A percentile compares a stretch with the other conserved stretches of the same genome.
Evolutionary conservation across 2,329 filamentous ascomycete genomes (phyloP).

Genomic region (Mycosphaerella sp.): DNA sequence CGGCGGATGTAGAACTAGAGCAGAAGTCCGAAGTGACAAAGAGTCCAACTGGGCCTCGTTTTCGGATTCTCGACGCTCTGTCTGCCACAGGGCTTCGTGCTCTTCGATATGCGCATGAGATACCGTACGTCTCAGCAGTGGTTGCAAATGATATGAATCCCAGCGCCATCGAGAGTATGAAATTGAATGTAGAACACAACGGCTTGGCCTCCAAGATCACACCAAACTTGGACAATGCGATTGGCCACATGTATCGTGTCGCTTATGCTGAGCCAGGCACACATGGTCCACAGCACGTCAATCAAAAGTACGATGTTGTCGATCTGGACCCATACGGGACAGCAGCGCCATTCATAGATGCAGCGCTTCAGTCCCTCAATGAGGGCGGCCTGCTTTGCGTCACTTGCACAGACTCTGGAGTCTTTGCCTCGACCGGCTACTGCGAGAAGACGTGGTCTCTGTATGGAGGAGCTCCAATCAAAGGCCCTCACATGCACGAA

Average conservation of each 20-base stretch:
- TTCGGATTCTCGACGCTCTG: slow-evolving; percentile 88
- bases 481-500: slow-evolving; percentile 82
- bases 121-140: slow-evolving; percentile 49
- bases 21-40: slow-evolving; percentile 3
- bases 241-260: slow-evolving; percentile 78
- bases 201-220: slow-evolving; percentile 63
- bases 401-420: slow-evolving; percentile 91
- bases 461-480: slow-evolving; percentile 86
- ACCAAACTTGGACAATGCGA: slow-evolving; percentile 73
- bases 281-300: slow-evolving; percentile 36
- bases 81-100: slow-evolving; percentile 91
- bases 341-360: slow-evolving; percentile 85
- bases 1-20: slow-evolving; percentile 5
- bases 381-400: slow-evolving; percentile 90
- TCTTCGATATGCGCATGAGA: slow-evolving; percentile 82
- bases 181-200: slow-evolving; percentile 80
- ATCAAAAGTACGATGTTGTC: slow-evolving; percentile 74
- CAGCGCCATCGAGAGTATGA: slow-evolving; percentile 55
- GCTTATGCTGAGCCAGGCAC: slow-evolving; percentile 31
- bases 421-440: slow-evolving; percentile 92
- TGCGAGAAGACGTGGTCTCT: slow-evolving; percentile 87
- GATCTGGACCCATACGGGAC: slow-evolving; percentile 96
- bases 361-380: slow-evolving; percentile 76
- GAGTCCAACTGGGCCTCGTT: slow-evolving; percentile 41
- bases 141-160: slow-evolving; percentile 79